Base-by-base conservation (phyloP, 2,329 filamentous ascomycete genomes). In the Neofusicoccum umdonicola region DNA sequence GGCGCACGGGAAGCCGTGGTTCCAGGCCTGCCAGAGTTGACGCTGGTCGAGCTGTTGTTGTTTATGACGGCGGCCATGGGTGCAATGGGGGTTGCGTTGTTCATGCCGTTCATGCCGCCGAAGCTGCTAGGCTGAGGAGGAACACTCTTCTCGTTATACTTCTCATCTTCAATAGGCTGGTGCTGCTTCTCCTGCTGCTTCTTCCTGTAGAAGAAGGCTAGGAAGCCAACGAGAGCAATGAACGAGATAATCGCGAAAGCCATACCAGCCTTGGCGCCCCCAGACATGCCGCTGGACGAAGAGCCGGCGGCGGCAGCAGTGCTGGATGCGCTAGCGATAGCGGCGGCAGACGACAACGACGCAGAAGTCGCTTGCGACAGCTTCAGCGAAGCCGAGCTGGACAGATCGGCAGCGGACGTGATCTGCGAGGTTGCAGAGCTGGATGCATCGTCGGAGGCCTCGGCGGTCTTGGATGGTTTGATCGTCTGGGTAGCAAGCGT, bases 181-280 rank as follows among this genome's bases (percentile, higher is more conserved):
- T 75, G 66, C 75, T 88, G 86, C 83, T 89, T 91, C 82, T 89
- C 91, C 73, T 93, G 85, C 66, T 48, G 35, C 42, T 50, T 48
- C 63, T 61, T 65, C 35, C 39, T 51, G 22, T 35, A 65, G 47
- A 61, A 65, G 54, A 51, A 92, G 76, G 76, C 96, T 88, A 73
- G 92, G 89, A 19, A 90, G 82, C 22, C 90, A 75, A n/a, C 88
- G 80, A 95, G 74, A 2, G 89, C 77, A 31, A 97, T 71, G 56
- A 86, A 86, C 6, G 89, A 82, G 37, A 97, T 78, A 54, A 96
- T 87, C 72, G 93, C 93, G 73, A 97, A 88, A 5, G 90, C 92
- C 67, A 97, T 85, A 66, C 95, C 95, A 48, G 92, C 93, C 77
- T 92, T 95, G 66, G 79, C 74, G 64, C 84, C 74, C 60, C 74